Evolutionary conservation across 805 yeast genomes (phyloP).

Genomic region (Sugiyamaella lignohabitans): DNA sequence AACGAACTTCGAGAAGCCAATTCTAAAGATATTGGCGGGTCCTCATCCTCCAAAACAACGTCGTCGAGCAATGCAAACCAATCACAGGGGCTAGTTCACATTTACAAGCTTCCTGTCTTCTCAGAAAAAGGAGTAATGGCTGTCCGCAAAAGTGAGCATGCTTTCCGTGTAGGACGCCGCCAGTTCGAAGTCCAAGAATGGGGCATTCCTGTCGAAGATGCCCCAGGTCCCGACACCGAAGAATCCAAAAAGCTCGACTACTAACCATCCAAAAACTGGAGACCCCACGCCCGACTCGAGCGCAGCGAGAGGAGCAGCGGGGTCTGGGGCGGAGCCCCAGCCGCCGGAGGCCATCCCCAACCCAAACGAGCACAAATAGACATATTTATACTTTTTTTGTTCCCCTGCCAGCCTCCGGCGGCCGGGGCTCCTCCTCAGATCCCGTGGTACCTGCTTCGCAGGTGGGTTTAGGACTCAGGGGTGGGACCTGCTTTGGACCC

Average conservation of each 20-base stretch:
- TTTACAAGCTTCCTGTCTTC: constrained; percentile 63
- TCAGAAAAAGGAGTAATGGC: constrained; percentile 79
- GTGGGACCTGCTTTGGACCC: too few relatives aligned
- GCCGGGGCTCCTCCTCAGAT: too few relatives aligned
- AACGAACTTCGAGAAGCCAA: constrained; percentile 2
- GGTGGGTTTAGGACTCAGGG: too few relatives aligned
- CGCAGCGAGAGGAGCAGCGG: too few relatives aligned
- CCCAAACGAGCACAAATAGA: too few relatives aligned
- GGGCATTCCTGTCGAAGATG: constrained; percentile 96
- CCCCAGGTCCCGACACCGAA: constrained; percentile 19
- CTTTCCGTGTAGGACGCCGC: constrained; percentile 77
- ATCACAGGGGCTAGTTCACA: constrained; percentile 72
- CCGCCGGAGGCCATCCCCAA: too few relatives aligned
- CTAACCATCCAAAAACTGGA: too few relatives aligned
- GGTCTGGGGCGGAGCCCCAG: too few relatives aligned
- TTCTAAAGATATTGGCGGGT: neutral
- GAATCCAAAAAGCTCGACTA: neutral
- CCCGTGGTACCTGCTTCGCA: too few relatives aligned
- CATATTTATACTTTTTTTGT: too few relatives aligned
- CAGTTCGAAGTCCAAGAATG: constrained; percentile 85
- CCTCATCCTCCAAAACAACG: neutral
- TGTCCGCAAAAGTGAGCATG: constrained; percentile 64
- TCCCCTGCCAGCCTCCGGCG: too few relatives aligned
- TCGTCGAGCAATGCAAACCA: constrained; percentile 8
- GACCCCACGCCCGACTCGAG: too few relatives aligned